These are phyloP conservation scores for Phyllosticta capitalensis DNA, from an alignment of 2,329 filamentous ascomycete genomes.

Conservation along the genomic window DNA sequence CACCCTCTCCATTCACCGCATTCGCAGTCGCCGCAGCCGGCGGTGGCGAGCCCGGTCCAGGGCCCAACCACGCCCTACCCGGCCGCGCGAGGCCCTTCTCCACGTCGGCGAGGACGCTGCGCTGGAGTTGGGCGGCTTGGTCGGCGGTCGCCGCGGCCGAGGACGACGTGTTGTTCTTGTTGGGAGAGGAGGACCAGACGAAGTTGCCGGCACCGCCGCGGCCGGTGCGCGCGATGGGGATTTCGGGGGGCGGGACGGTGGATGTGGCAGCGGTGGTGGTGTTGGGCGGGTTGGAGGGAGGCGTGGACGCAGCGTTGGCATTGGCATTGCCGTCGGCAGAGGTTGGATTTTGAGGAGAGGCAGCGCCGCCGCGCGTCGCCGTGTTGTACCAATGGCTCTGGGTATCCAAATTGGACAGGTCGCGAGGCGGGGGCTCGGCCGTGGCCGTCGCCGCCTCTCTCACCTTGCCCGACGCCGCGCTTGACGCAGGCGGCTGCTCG, in stretches of 20 bases:
- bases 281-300: conserved; percentile 14
- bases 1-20: not conserved
- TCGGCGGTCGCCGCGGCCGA: not conserved
- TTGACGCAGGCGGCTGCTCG: no score
- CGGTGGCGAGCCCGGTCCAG: not conserved
- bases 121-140: not conserved
- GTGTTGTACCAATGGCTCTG: conserved; percentile 3
- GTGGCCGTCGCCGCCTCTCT: not conserved
- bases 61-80: not conserved
- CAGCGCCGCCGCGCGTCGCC: not conserved
- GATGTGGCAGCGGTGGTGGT: conserved; percentile 17
- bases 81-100: not conserved
- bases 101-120: not conserved
- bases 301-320: conserved; percentile 3
- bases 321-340: not conserved
- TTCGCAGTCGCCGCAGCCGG: conserved; percentile 8
- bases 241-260: conserved; percentile 13
- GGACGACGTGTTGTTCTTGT: not conserved
- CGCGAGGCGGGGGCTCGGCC: not conserved
- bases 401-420: conserved; percentile 12
- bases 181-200: conserved; percentile 20
- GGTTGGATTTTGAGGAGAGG: no score
- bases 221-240: conserved; percentile 27
- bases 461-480: not conserved
- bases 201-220: conserved; percentile 41